phyloP scores from a whole-genome alignment of 176 grass and related monocot genomes.

The Oryza glaberrima region DNA sequence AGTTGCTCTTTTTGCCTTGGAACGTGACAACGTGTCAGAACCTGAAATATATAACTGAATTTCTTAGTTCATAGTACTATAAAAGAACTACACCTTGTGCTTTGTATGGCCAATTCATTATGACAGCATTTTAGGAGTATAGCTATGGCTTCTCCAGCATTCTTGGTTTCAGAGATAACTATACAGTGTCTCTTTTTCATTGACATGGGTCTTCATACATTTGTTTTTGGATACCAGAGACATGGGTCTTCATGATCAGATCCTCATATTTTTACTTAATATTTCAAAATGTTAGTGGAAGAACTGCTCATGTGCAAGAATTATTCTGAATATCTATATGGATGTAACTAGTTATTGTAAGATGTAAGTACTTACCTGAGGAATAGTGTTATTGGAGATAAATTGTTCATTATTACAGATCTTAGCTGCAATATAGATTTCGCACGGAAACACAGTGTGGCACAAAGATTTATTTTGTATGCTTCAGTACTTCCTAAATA shows the following conservation, averaged over 20 bases:
- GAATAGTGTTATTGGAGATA: not conserved
- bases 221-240: not conserved
- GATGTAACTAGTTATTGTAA: not conserved
- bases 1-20: too few relatives aligned
- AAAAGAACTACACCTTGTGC: too few relatives aligned
- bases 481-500: not conserved
- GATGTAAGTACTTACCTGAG: not conserved
- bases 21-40: too few relatives aligned
- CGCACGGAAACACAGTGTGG: not conserved
- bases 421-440: not conserved
- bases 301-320: not conserved
- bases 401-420: not conserved
- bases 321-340: not conserved
- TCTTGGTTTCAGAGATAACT: not conserved
- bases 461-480: not conserved
- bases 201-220: not conserved
- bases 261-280: not conserved
- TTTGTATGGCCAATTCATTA: too few relatives aligned
- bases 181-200: not conserved
- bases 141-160: not conserved
- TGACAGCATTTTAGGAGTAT: not conserved
- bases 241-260: not conserved
- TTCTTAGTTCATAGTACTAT: not conserved
- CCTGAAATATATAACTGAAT: not conserved
- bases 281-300: not conserved